A percentile compares a stretch with the other conserved stretches of the same genome.
Conservation (phyloP, 495 filamentous ascomycete species). For the Baudoinia panamericana region DNA sequence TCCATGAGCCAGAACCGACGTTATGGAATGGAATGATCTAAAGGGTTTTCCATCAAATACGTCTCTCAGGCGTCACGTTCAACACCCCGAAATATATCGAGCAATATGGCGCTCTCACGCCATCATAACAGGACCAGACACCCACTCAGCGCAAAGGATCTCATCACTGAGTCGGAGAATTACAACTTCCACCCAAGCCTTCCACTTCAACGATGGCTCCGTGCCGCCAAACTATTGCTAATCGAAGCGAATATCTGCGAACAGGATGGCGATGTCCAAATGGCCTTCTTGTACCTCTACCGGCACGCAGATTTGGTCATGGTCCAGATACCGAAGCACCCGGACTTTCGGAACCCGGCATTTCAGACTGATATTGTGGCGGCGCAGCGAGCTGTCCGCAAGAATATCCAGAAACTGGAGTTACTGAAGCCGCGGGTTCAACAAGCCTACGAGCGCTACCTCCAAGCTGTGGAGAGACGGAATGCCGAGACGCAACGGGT, state of each 20-base stretch:
- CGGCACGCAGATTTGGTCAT: slow-evolving; percentile 58
- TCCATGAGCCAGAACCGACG: no score
- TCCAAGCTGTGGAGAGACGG: slow-evolving; percentile 36
- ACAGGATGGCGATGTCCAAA: slow-evolving; percentile 69
- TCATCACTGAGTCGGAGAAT: slow-evolving; percentile 53
- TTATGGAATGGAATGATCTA: no score
- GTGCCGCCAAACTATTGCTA: slow-evolving; percentile 57
- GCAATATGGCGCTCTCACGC: slow-evolving; percentile 13
- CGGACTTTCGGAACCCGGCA: slow-evolving; percentile 34
- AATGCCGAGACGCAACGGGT: slow-evolving; percentile 21
- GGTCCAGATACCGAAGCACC: slow-evolving; percentile 31
- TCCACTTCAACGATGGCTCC: slow-evolving; percentile 65
- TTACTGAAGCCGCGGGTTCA: slow-evolving; percentile 53
- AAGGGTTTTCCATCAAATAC: no score
- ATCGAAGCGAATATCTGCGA: slow-evolving; percentile 67
- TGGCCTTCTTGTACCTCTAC: slow-evolving; percentile 75
- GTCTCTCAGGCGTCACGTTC: no score
- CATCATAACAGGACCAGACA: slow-evolving; percentile 2
- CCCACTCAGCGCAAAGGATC: slow-evolving; percentile 61
- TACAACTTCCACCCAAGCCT: slow-evolving; percentile 70
- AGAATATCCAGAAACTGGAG: slow-evolving; percentile 47
- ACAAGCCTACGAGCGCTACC: slow-evolving; percentile 48
- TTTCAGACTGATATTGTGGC: slow-evolving; percentile 36
- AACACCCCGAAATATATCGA: no score
- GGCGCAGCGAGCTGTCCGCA: slow-evolving; percentile 41